Evolutionary conservation across 441 rosid genomes (phyloP).

Genomic region (Pelargonium cotyledonis): DNA sequence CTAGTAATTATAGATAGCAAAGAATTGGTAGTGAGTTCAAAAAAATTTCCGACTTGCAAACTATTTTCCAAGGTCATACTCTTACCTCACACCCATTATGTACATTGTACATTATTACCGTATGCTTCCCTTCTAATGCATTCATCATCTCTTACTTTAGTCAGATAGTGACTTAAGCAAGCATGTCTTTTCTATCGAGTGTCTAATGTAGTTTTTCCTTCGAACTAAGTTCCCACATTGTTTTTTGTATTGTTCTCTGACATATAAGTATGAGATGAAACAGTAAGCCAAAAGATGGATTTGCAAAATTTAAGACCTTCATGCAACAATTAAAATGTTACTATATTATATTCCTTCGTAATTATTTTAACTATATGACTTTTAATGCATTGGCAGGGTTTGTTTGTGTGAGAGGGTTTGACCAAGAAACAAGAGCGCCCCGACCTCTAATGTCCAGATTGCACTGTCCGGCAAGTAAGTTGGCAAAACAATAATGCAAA

Average conservation of each 20-base stretch:
- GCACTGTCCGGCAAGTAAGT: conserved; percentile 66
- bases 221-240: no score
- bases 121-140: neutral
- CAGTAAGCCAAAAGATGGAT: neutral
- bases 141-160: neutral
- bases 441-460: conserved; percentile 74
- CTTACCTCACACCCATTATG: neutral
- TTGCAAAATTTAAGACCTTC: neutral
- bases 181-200: neutral
- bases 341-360: neutral
- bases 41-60: neutral
- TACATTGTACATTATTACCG: neutral
- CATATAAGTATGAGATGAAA: conserved; percentile 1
- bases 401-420: conserved; percentile 92
- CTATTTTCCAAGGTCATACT: neutral
- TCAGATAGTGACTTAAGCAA: neutral
- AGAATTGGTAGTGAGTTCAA: neutral
- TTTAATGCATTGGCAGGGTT: conserved; percentile 52
- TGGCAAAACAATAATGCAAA: conserved; percentile 35
- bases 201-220: neutral
- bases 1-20: neutral
- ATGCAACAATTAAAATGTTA: neutral
- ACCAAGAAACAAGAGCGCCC: conserved; percentile 63
- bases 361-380: neutral
- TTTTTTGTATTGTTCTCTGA: neutral